Base-by-base conservation (phyloP, 306 rosid genomes). In the Cicer bijugum region DNA sequence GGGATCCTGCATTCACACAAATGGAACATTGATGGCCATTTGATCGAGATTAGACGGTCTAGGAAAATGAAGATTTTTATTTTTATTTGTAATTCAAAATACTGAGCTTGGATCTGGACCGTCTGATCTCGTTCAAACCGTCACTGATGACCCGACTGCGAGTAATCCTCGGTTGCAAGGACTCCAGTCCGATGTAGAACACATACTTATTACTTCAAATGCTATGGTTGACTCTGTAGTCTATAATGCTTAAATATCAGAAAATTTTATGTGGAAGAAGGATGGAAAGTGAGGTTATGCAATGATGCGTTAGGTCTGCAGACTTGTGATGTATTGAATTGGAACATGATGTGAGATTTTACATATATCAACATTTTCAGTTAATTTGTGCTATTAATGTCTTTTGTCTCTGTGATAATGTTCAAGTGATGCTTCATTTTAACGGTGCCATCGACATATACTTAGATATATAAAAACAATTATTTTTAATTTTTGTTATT, bases 361-460 rank as follows among this genome's bases (percentile, higher is more conserved):
- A 12, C 20, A 52, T 50, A 52, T 6, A 43, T 57, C 55, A 60
- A 19, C 9, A 5, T 52, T 46, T 61, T 46, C 33, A 10, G 56
- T 67, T 70, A 53, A 17, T 59, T 77, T 69, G 47, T 43, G 45
- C 58, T 69, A 61, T 74, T 15, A 67, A 62, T 61, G 72, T 43
- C 59, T 33, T 78, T 47, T 71, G 23, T 71, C 53, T 37, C 47
- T 28, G 55, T 82, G 59, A 35, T 44, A 57, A 11, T 53, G 59
- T 46, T 80, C 65, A 23, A 12, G 39, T 5, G 19, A 23, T 76
- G 33, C 48, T 58, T 75, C 76, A 61, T 50, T 75, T 12, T n/a
- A 66, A 12, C 43, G 17, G 12, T 59, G 56, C 67, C 12, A 65
- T 65, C n/a, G 48, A 17, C 33, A 45, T 23, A 74, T 65, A 23